Evolutionary conservation across 1,284 basidiomycete species (phyloP), one percentile per base, ranked within the genome.

Genomic region (Malassezia cuniculi): DNA sequence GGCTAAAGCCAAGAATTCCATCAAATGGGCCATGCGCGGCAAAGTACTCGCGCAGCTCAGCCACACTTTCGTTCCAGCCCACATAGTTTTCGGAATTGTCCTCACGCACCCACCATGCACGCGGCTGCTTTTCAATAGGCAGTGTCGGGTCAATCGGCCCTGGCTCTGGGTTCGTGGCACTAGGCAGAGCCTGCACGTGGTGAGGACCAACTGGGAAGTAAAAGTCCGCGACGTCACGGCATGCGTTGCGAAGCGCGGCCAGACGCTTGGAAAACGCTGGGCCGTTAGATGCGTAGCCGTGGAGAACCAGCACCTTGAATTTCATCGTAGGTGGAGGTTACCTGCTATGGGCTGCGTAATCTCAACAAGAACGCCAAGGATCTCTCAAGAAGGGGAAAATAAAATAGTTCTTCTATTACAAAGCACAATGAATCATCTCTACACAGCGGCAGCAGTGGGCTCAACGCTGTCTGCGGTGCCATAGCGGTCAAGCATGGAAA

Each of bases 261-360:
- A 56, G 42, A 2, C 61, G 47, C 29, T 50, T 44, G 35, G 43
- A 36, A 39, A 59, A 55, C 11, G 55, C 49, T 35, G 54, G 53
- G n/a, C 37, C 41, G 39, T 66, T 66, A 39, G 51, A 51, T 16
- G 63, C 62, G 44, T 58, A 66, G 34, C 63, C 61, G 31, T 66
- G 63, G 10, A 63, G 48, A 40, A 60, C 52, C 16, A 63, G 53
- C 24, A 65, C 44, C 11, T 49, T 46, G 28, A 59, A 49, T 42
- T 60, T 60, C 11, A 44, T 27, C 0, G 47, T 48, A 10, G 36
- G 15, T 8, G 25, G 25, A 26, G 25, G 25, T n/a, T n/a, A 26
- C n/a, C 9, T 9, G 8, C n/a, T 26, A 8, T 26, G 8, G 25
- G 8, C 25, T 26, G 25, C n/a, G 25, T n/a, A n/a, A n/a, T n/a